These are phyloP conservation scores for Syncephalis plumigaleata DNA, from an alignment of 371 early-diverging fungal species.

Conservation along the genomic window DNA sequence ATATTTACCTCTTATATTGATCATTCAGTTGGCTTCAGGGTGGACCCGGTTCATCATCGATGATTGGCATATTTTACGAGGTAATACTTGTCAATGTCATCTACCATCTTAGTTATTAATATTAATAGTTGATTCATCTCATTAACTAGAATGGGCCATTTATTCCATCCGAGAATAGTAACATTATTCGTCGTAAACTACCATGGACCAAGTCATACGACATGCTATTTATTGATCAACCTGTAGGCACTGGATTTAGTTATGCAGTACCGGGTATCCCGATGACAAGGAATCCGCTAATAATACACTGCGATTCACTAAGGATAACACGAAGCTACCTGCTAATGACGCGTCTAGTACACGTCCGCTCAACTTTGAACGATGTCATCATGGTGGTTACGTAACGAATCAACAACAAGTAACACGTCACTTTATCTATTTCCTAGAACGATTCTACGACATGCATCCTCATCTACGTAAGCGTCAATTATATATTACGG, in stretches of 20 bases:
- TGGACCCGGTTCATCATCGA: conserved; percentile 39
- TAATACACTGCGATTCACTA: no score
- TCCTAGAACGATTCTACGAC: conserved; percentile 25
- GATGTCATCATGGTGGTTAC: conserved; percentile 18
- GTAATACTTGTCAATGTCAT: conserved; percentile 1
- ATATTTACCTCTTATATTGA: neutral
- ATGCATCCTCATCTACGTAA: conserved; percentile 20
- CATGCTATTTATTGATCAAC: conserved; percentile 44
- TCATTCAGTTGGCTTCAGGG: conserved; percentile 31
- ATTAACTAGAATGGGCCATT: conserved; percentile 35
- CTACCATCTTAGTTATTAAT: neutral
- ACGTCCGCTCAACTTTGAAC: conserved; percentile 1
- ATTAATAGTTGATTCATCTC: conserved; percentile 4
- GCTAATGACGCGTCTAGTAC: no score
- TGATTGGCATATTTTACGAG: conserved; percentile 40
- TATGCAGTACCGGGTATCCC: conserved; percentile 7
- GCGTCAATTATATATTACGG: conserved; percentile 22
- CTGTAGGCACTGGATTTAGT: conserved; percentile 41
- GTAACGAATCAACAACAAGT: conserved; percentile 24
- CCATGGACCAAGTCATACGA: conserved; percentile 27
- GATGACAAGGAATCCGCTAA: no score
- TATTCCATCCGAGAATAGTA: conserved; percentile 11
- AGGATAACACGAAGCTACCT: no score
- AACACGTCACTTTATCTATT: conserved; percentile 20
- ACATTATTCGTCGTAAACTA: conserved; percentile 11